Evolutionary conservation across 176 grass and related monocot genomes (phyloP).

Genomic region (Oryza punctata): DNA sequence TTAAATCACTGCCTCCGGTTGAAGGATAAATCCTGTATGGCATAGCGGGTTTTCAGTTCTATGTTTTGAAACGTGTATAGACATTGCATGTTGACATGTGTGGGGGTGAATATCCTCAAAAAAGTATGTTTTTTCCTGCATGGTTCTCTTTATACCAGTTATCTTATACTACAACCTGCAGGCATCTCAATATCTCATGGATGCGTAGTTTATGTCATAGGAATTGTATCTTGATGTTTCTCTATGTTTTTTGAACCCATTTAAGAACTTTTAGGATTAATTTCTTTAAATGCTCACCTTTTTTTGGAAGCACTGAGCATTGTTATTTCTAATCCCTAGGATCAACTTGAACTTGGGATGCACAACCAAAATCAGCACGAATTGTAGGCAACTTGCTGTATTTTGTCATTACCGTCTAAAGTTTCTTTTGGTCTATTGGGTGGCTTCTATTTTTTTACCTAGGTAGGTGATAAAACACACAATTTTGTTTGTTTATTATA

Average conservation of each 20-base stretch:
- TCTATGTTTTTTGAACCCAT: neutral
- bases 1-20: neutral
- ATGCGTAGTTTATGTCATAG: neutral
- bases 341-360: slow-evolving; percentile 9
- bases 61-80: neutral
- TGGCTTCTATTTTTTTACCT: neutral
- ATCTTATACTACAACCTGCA: neutral
- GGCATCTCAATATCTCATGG: neutral
- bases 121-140: neutral
- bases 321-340: neutral
- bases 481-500: neutral
- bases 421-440: neutral
- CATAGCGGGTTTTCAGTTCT: neutral
- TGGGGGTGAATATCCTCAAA: neutral
- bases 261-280: neutral
- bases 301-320: neutral
- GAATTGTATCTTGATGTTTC: neutral
- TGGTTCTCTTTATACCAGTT: neutral
- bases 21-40: neutral
- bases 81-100: neutral
- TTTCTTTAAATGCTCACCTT: neutral
- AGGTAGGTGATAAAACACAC: neutral
- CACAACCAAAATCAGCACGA: neutral
- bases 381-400: neutral
- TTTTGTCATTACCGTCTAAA: neutral